Evolutionary conservation across 2,329 filamentous ascomycete species (phyloP).

Genomic region (Alternaria sp.): DNA sequence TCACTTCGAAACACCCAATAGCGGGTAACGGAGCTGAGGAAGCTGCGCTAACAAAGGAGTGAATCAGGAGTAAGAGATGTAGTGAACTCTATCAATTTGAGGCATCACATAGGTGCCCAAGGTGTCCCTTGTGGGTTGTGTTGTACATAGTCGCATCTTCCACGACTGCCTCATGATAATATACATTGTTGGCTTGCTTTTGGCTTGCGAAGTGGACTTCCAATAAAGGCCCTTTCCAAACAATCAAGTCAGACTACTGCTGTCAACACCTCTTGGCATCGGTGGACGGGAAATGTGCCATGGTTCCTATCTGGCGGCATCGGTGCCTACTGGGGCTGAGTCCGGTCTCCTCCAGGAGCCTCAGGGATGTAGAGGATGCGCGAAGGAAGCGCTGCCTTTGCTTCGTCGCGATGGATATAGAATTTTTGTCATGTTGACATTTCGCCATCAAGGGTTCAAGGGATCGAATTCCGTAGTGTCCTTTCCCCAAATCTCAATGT

Average conservation of each 20-base stretch:
- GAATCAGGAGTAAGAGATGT: not conserved
- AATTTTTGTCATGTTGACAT: not conserved
- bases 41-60: not conserved
- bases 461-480: constrained; percentile 47
- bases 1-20: not conserved
- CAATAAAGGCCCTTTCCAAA: not conserved
- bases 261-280: not conserved
- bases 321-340: not conserved
- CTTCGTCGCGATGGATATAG: not conserved
- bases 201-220: not conserved
- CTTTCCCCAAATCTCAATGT: constrained; percentile 55
- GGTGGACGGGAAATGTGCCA: not conserved
- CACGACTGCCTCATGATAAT: not conserved
- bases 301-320: no score
- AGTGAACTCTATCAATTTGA: not conserved
- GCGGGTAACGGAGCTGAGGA: not conserved
- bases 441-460: constrained; percentile 28
- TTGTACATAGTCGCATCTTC: not conserved
- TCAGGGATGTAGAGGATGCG: not conserved
- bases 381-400: not conserved
- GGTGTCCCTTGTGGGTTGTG: not conserved
- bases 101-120: not conserved
- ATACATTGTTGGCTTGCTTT: not conserved
- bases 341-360: not conserved
- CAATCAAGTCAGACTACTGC: not conserved